Conservation (phyloP, 1,284 basidiomycete species). For the Cerioporus squamosus region DNA sequence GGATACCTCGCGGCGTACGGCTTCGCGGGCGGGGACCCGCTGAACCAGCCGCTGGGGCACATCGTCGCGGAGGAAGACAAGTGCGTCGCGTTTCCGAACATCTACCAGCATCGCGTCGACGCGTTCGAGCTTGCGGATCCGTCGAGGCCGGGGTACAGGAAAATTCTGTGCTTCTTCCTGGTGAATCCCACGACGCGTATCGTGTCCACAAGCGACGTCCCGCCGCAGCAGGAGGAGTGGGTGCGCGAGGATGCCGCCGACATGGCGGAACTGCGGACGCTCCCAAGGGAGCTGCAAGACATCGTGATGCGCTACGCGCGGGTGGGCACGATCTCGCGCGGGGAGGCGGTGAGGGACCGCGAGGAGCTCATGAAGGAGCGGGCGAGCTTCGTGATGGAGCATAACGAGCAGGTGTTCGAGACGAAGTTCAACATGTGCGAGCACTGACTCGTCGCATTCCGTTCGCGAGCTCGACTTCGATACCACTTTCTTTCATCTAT, state of each 20-base stretch:
- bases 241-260: conserved; percentile 6
- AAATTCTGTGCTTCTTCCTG: conserved; percentile 40
- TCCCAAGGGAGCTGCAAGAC: neutral
- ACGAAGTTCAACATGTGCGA: conserved; percentile 9
- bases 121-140: conserved; percentile 35
- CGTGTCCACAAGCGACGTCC: conserved; percentile 22
- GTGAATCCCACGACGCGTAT: conserved; percentile 31
- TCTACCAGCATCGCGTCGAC: conserved; percentile 40
- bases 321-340: neutral
- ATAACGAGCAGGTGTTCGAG: conserved; percentile 2
- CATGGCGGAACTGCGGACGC: neutral
- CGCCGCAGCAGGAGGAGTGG: conserved; percentile 27
- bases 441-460: neutral
- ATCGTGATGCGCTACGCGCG: neutral
- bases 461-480: too few relatives aligned
- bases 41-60: conserved; percentile 27
- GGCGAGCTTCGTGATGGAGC: neutral
- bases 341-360: conserved; percentile 5
- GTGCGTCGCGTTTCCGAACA: conserved; percentile 31
- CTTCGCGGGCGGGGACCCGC: neutral
- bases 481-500: too few relatives aligned
- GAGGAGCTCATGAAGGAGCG: conserved; percentile 4
- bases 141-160: conserved; percentile 36
- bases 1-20: conserved; percentile 5
- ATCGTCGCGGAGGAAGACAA: conserved; percentile 19